Base-by-base conservation (phyloP, 331 rosid species). In the Stylosanthes scabra region DNA sequence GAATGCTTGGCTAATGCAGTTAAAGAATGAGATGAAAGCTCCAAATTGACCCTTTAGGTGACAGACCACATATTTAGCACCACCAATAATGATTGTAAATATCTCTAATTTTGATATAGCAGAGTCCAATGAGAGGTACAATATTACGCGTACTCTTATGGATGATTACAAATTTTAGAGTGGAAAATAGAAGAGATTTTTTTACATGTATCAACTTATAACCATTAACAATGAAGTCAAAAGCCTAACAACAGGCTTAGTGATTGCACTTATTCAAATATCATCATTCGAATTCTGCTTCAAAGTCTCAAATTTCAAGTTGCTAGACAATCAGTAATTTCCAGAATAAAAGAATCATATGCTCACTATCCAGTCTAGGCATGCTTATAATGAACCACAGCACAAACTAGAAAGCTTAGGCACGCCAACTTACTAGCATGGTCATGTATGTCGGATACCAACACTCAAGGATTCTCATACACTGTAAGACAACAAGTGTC, bases 11-110 rank as follows among this genome's bases (percentile, higher is more conserved):
- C 11, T 16, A 20, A 61, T 61, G 28, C 37, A 63, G 49, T 52
- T 49, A 41, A 74, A 63, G 57, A 65, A 65, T 50, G 54, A 73
- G 50, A 64, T 10, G 41, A 44, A 45, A 56, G 62, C 56, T 44
- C 73, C 49, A 56, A 39, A n/a, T 5, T 65, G 58, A 59, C 57
- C 63, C 45, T 10, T 61, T 41, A 11, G 47, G 27, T 41, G 59
- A 59, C 45, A 49, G 31, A 37, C 57, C 9, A 10, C 58, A 7
- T 8, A 29, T 54, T 39, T 14, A 31, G 68, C 67, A 59, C 51
- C 27, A 41, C 1, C 59, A 59, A 59, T 31, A 7, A 55, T 16
- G 6, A 49, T 34, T 5, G 8, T n/a, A 11, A 15, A 50, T 42
- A 31, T 58, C 40, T 51, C 61, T 31, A 57, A 72, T 20, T 47